Base-by-base conservation (phyloP, 495 filamentous ascomycete species). In the Xylaria nigripes region DNA sequence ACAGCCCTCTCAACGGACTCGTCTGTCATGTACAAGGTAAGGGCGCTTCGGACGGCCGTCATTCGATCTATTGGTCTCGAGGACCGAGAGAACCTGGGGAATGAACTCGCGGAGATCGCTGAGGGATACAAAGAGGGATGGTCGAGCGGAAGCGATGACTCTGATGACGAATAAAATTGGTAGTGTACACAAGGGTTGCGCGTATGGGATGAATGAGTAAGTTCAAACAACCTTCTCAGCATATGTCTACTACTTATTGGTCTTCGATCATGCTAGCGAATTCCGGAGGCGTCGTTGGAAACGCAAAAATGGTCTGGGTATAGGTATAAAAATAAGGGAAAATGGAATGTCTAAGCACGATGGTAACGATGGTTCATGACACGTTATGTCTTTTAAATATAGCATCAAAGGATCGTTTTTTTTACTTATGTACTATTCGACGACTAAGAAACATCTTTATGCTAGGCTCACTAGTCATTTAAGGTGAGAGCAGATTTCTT, bases 71-170 rank as follows among this genome's bases (percentile, higher is more conserved):
- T 89, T 24, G 76, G 76, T 2, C 61, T 95, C 7, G 86, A 90
- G 54, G 91, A 96, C 58, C 79, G 86, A 10, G 93, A 98, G 70
- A 76, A 74, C 12, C 75, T 98, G 30, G 78, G 81, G 6, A 91
- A 95, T 60, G 85, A 88, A n/a, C 73, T 98, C 24, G 84, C 84
- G 42, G 86, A 87, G 60, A 85, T 96, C 53, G 82, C 85, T 10
- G 92, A 95, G 63, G 84, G 83, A 54, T 97, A 95, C 63, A 84
- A 89, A 61, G 87, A 91, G 47, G 92, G 90, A 1, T 97, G 90
- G 89, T 80, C 83, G 34, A 91, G 87, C 68, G 90, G 84, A 50
- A 86, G 82, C 45, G 90, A 95, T 45, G 83, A 83, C 10, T 89
- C 86, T 34, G 86, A 90, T 57, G 90, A 92, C 56, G 85, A 76